Base-by-base conservation (phyloP, 108 stramenopile species). In the Nitzschia inconspicua region DNA sequence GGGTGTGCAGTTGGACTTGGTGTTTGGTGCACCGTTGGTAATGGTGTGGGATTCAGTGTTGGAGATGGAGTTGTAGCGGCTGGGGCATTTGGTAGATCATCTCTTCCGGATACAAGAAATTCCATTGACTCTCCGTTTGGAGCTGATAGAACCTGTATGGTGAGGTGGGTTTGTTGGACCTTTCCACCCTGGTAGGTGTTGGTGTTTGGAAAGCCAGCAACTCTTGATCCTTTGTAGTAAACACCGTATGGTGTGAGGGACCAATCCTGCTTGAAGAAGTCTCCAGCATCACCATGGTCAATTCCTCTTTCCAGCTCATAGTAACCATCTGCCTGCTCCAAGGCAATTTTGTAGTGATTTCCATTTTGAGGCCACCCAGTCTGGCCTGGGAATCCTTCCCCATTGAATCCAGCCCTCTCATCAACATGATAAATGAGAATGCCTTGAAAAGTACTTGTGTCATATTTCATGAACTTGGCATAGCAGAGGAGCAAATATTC, bases 361-460 rank as follows among this genome's bases (percentile, higher is more conserved):
- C 54, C 54, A 43, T 83, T 80, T 16, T 36, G 32, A 16, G 91
- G 91, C 85, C 85, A 86, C 10, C 65, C 71, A 9, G 28, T 18
- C 47, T 67, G 66, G 8, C 67, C 73, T 9, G 85, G 85, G 60
- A 64, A 80, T 13, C 85, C 85, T 34, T 77, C 63, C 11, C 61
- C 60, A 39, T 50, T 41, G n/a, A n/a, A n/a, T 14, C 43, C 61
- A 16, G 46, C 53, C 23, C 4, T 41, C 18, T 84, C 76, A 43
- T 88, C 86, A 44, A 88, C 49, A 40, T 83, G 82, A 52, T 70
- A 88, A 36, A 88, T 80, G 28, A 88, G 41, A 14, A 82, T 82
- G 0, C 80, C 84, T 22, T 49, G 41, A 29, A 70, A 50, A 9
- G 79, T 34, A 36, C 60, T 35, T 3, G 49, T 39, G 49, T 76